Evolutionary conservation across 768 basidiomycete genomes (phyloP), one percentile per base, ranked within the genome.

Genomic region (Pluteus cervinus): DNA sequence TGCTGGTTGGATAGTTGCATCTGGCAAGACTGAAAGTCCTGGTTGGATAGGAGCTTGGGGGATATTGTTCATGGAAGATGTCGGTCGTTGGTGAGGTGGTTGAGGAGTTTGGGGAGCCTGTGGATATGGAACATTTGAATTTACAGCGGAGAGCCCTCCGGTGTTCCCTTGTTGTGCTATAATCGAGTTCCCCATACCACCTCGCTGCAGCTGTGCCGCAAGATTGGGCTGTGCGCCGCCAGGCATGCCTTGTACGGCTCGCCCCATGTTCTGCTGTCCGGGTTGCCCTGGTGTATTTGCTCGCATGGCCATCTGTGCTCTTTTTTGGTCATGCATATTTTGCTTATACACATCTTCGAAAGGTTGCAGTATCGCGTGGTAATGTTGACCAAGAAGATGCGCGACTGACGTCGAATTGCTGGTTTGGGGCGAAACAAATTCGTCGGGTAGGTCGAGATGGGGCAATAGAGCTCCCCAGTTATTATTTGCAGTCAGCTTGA

Each of bases 321-420:
- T 75, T 49, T 73, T 75, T 37, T 77, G 64, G 24, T 79, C 79
- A 40, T 69, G 69, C 29, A 79, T 32, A 47, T 76, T 84, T 44
- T 70, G 76, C 55, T 73, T 72, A 54, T 81, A 83, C 21, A 63
- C 55, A 23, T 84, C 80, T 57, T 90, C 87, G 48, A 89, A 86
- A 3, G 85, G 82, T 25, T 64, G 61, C 16, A 88, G 62, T 40
- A 90, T 65, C 11, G 55, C 61, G 56, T 62, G 68, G 56, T 86
- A 90, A 51, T 78, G 72, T 34, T 75, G 66, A 16, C 65, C 68
- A 35, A 87, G 59, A 43, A 72, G 47, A 26, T 52, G 51, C n/a
- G 75, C 71, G 8, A 75, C 73, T 24, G 72, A 57, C 4, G 63
- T 64, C 17, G 65, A 63, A 24, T 74, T 73, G 43, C 62, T 68